Conservation (phyloP, 2,329 filamentous ascomycete species). For the Alternaria sp. region DNA sequence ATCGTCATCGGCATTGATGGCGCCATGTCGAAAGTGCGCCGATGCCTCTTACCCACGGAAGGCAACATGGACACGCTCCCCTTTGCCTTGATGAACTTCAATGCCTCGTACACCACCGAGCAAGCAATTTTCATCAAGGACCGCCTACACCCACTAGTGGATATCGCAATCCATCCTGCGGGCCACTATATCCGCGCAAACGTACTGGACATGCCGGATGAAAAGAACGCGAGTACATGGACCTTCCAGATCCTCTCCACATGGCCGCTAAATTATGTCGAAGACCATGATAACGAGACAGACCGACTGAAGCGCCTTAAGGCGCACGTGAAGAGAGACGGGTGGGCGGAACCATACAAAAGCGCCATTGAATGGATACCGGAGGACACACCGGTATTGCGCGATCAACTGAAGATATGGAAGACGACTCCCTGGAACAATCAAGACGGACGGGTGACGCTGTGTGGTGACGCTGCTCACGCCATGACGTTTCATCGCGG, state of each 20-base stretch:
- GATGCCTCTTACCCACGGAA: slow-evolving; percentile 30
- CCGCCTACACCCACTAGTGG: slow-evolving; percentile 40
- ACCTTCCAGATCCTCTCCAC: slow-evolving; percentile 48
- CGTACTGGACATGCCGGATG: slow-evolving; percentile 46
- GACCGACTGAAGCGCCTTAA: slow-evolving; percentile 39
- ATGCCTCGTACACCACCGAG: slow-evolving; percentile 36
- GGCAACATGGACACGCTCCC: slow-evolving; percentile 37
- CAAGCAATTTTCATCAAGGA: slow-evolving; percentile 41
- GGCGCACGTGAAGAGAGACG: slow-evolving; percentile 37
- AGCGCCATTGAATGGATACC: slow-evolving; percentile 47
- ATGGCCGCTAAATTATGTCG: slow-evolving; percentile 38
- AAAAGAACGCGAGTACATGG: slow-evolving; percentile 47
- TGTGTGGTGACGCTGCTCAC: slow-evolving; percentile 53
- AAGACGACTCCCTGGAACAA: slow-evolving; percentile 49
- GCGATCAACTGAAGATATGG: slow-evolving; percentile 50
- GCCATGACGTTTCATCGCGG: slow-evolving; percentile 55
- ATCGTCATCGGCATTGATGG: slow-evolving; percentile 40
- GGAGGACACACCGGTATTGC: slow-evolving; percentile 38
- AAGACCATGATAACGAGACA: slow-evolving; percentile 40
- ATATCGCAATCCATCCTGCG: slow-evolving; percentile 45
- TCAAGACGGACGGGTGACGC: slow-evolving; percentile 42
- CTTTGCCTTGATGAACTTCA: slow-evolving; percentile 45
- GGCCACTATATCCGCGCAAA: slow-evolving; percentile 44
- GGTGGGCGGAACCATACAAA: slow-evolving; percentile 48
- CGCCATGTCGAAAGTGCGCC: slow-evolving; percentile 40